A percentile compares a stretch with the other conserved stretches of the same genome.
phyloP scores from a whole-genome alignment of 1,284 basidiomycete species.

The Apiotrichum brassicae region DNA sequence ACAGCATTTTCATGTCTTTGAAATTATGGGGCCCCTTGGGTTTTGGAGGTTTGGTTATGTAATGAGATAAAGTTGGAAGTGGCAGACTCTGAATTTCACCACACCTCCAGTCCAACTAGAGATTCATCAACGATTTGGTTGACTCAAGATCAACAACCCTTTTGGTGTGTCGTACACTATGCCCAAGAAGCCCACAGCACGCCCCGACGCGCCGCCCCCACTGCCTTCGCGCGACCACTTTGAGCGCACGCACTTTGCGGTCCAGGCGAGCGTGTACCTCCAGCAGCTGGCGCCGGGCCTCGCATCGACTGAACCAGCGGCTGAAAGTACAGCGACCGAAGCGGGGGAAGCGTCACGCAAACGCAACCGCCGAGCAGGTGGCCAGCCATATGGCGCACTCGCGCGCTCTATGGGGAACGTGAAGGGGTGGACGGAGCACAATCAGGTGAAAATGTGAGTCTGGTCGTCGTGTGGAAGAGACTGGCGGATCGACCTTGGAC shows the following conservation, averaged over 20 bases:
- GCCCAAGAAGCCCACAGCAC: not conserved
- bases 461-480: too few relatives aligned
- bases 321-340: not conserved
- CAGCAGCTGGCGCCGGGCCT: conserved; percentile 21
- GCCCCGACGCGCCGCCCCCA: conserved; percentile 16
- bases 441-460: conserved; percentile 38
- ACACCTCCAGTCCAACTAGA: too few relatives aligned
- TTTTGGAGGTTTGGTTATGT: too few relatives aligned
- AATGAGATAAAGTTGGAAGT: too few relatives aligned
- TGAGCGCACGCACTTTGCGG: conserved; percentile 38
- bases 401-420: conserved; percentile 23
- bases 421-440: conserved; percentile 33
- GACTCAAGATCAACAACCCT: not conserved
- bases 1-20: too few relatives aligned
- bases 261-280: conserved; percentile 37
- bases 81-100: too few relatives aligned
- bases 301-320: not conserved
- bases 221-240: conserved; percentile 34
- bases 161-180: not conserved
- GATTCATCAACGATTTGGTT: too few relatives aligned
- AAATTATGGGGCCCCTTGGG: too few relatives aligned
- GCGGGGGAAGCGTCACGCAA: not conserved
- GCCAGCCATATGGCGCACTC: conserved; percentile 12
- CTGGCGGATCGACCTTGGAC: too few relatives aligned
- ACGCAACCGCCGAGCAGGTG: not conserved